Evolutionary conservation across 2,329 filamentous ascomycete genomes (phyloP).

Genomic region (Annulohypoxylon truncatum): DNA sequence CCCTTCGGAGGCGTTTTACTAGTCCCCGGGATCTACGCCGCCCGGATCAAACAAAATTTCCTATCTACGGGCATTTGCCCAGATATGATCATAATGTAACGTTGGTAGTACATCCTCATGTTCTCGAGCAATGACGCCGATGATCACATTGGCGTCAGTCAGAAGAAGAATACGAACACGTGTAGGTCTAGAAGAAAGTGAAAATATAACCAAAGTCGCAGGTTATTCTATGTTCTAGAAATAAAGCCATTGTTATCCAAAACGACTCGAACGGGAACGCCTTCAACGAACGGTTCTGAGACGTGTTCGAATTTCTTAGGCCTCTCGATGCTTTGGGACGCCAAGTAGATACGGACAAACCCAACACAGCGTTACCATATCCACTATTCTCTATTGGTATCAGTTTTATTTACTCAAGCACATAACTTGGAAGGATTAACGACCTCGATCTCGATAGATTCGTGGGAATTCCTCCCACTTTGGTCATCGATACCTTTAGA

Average conservation of each 20-base stretch:
- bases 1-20: constrained; percentile 14
- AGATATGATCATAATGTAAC: constrained; percentile 27
- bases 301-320: constrained; percentile 22
- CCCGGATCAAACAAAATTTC: constrained; percentile 8
- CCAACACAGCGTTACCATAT: constrained; percentile 8
- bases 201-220: neutral
- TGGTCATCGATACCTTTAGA: constrained; percentile 19
- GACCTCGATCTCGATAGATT: constrained; percentile 25
- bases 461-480: constrained; percentile 24
- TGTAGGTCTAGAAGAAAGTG: too few relatives aligned
- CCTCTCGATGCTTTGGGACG: constrained; percentile 16
- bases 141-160: neutral
- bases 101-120: neutral
- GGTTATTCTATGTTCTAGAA: neutral
- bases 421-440: constrained; percentile 26
- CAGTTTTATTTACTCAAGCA: constrained; percentile 16
- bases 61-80: neutral
- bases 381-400: constrained; percentile 5
- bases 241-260: neutral
- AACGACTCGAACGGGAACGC: neutral
- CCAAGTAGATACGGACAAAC: constrained; percentile 1
- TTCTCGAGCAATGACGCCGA: neutral
- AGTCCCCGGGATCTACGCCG: constrained; percentile 12
- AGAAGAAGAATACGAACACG: neutral
- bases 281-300: constrained; percentile 17